phyloP scores from a whole-genome alignment of 1,139 yeast genomes.

The Blastobotrys persicus region DNA sequence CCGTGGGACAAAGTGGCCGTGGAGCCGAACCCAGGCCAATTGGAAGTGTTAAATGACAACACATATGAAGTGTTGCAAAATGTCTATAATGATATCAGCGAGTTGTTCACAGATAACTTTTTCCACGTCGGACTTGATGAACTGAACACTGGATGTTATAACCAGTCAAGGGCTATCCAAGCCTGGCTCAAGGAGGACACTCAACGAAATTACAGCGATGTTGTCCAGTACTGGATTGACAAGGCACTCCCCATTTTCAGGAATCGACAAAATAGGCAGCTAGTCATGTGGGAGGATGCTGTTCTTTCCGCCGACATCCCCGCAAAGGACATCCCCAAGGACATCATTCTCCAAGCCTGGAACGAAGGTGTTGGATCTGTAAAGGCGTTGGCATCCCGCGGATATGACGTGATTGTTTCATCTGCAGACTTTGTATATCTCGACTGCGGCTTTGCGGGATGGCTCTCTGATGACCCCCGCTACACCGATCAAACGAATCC shows the following conservation, averaged over 20 bases:
- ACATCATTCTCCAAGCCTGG: conserved; percentile 47
- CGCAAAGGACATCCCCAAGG: conserved; percentile 31
- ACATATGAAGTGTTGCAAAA: conserved; percentile 41
- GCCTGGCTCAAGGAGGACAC: conserved; percentile 43
- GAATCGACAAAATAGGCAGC: conserved; percentile 30
- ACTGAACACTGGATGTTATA: conserved; percentile 42
- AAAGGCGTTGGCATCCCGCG: conserved; percentile 38
- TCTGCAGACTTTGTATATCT: conserved; percentile 42
- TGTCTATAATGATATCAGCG: conserved; percentile 43
- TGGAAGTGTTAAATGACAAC: conserved; percentile 41
- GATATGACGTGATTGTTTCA: conserved; percentile 48
- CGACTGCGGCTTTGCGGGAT: conserved; percentile 51
- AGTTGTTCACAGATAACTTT: conserved; percentile 40
- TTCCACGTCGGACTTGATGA: conserved; percentile 53
- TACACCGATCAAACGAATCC: conserved; percentile 31
- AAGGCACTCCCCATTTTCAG: conserved; percentile 41
- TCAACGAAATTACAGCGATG: conserved; percentile 41
- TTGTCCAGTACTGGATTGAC: conserved; percentile 45
- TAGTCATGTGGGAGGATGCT: conserved; percentile 52
- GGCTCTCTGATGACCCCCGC: conserved; percentile 42
- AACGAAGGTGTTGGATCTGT: conserved; percentile 28
- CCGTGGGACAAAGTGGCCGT: conserved; percentile 41
- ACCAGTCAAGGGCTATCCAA: conserved; percentile 35
- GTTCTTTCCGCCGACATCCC: conserved; percentile 30
- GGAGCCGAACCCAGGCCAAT: conserved; percentile 49